Base-by-base conservation (phyloP, 345 rosid species). In the Boechera divaricarpa region DNA sequence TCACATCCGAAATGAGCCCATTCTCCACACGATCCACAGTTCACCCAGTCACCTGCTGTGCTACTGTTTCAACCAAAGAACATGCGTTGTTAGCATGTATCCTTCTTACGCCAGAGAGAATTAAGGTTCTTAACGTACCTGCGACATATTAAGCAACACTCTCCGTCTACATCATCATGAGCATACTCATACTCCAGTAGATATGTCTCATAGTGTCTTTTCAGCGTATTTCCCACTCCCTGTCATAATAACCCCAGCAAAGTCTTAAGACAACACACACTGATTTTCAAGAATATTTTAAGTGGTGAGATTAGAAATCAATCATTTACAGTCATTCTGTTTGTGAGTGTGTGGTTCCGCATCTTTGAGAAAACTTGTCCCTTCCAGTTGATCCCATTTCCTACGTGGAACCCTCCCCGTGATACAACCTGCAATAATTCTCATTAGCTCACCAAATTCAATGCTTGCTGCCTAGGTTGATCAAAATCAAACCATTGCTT, bases 1-100 rank as follows among this genome's bases (percentile, higher is more conserved):
- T 95, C 99, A 83, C 99, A 93, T 76, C 99, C 98, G 69, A 95
- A 95, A 82, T 95, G 99, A 13, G 99, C 99, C 99, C 99, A 93
- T 77, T 95, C 99, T 10, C 96, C 99, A 35, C 99, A 95, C 54
- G 91, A 87, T 77, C 98, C 97, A 73, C 99, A 95, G 79, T 95
- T 95, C 63, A 95, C 99, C 99, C 99, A 93, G 73, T 95, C 98
- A 78, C 98, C 99, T 1, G 99, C 94, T 42, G 99, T 96, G 28
- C 99, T 91, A 95, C 99, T 95, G 94, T 83, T 81, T 72, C 51
- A 81, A 70, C 51, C 70, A 69, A 70, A 63, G n/a, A 35, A 4
- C 73, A 33, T 35, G 54, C 10, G 32, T 47, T 10, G 38, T 28
- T 28, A 66, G 47, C 73, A 36, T 44, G 39, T n/a, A 52, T 13